Percentiles rank a stretch among this genome's conserved stretches.
Conservation (phyloP, 2,329 filamentous ascomycete species). For the Pleurostoma richardsiae region DNA sequence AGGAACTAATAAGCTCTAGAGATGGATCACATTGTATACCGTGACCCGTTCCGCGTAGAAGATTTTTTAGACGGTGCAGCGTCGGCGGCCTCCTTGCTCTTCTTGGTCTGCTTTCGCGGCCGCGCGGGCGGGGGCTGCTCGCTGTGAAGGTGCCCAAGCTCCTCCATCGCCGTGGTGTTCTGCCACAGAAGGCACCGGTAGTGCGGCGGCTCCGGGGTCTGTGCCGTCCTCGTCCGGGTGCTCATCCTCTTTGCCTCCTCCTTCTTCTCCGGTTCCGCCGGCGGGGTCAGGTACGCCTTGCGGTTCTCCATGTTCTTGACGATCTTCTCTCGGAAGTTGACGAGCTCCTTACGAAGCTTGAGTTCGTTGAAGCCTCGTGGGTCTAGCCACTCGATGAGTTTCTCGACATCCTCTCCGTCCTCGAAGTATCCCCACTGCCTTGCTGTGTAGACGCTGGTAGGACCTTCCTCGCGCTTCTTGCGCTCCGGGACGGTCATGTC, state of each 20-base stretch:
- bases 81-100: constrained; percentile 28
- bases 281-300: constrained; percentile 60
- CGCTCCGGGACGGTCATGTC: constrained; percentile 80
- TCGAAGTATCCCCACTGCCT: constrained; percentile 90
- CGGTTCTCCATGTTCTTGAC: constrained; percentile 75
- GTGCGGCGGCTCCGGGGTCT: constrained; percentile 37
- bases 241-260: constrained; percentile 32
- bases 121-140: constrained; percentile 47
- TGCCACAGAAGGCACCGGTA: constrained; percentile 50
- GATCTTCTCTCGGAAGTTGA: constrained; percentile 71
- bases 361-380: constrained; percentile 79
- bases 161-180: constrained; percentile 52
- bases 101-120: constrained; percentile 44
- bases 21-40: no score
- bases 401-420: constrained; percentile 71
- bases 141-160: constrained; percentile 53
- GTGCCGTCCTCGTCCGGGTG: constrained; percentile 39
- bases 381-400: constrained; percentile 83
- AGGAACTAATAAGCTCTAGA: no score
- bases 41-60: no score
- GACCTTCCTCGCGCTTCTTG: constrained; percentile 79
- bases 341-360: constrained; percentile 82
- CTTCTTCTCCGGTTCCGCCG: constrained; percentile 30
- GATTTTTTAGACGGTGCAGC: constrained; percentile 9
- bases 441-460: constrained; percentile 71